Evolutionary conservation across 2,329 filamentous ascomycete genomes (phyloP).

Genomic region (Paradendryphiella salina): DNA sequence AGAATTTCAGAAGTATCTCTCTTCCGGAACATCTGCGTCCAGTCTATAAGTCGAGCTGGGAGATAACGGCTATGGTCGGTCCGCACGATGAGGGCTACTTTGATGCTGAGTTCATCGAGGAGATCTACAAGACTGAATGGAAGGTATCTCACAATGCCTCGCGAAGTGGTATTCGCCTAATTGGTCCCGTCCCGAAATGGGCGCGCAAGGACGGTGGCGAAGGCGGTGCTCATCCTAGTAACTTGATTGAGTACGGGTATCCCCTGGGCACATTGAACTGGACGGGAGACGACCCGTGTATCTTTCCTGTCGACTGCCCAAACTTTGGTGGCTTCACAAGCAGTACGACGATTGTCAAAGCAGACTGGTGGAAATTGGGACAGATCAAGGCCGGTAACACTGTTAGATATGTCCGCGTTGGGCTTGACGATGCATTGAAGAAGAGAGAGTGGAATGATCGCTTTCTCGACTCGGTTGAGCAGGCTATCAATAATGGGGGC

Average conservation of each 20-base stretch:
- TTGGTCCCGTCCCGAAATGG: constrained; percentile 63
- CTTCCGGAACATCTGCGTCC: constrained; percentile 55
- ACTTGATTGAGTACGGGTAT: constrained; percentile 59
- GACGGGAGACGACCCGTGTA: constrained; percentile 64
- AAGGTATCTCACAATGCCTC: constrained; percentile 65
- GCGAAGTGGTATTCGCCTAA: constrained; percentile 62
- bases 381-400: constrained; percentile 64
- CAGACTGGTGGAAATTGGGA: constrained; percentile 64
- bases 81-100: constrained; percentile 62
- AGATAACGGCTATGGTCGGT: constrained; percentile 59
- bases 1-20: constrained; percentile 33
- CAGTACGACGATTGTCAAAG: constrained; percentile 59
- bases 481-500: constrained; percentile 38
- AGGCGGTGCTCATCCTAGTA: constrained; percentile 65
- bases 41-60: constrained; percentile 56
- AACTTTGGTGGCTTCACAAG: constrained; percentile 65
- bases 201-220: constrained; percentile 63
- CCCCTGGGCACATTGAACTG: constrained; percentile 62
- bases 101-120: constrained; percentile 56
- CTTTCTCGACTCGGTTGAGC: constrained; percentile 52
- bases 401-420: constrained; percentile 55
- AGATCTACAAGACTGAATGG: constrained; percentile 62
- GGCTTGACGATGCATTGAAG: constrained; percentile 57
- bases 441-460: constrained; percentile 50
- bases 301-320: constrained; percentile 63